phyloP scores from a whole-genome alignment of 202 grass and related monocot species.

The Bolboschoenoplectus hybrid region DNA sequence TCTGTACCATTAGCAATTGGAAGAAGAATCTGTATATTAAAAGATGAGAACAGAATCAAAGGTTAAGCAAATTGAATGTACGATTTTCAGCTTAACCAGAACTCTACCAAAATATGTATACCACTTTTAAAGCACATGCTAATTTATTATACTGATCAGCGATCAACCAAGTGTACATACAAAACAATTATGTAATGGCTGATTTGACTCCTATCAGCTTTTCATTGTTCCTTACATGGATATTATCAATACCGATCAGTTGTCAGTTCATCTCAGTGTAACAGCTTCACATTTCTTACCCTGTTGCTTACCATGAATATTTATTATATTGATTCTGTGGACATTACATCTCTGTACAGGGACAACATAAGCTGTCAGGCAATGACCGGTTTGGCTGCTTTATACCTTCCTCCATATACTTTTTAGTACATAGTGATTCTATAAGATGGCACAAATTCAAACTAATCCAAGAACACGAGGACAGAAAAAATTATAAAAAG shows the following conservation, averaged over 20 bases:
- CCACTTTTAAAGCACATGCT: not conserved
- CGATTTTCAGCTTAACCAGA: not conserved
- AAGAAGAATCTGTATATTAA: constrained; percentile 59
- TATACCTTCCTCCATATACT: not conserved
- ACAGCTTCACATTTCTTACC: not conserved
- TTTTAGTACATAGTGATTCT: not conserved
- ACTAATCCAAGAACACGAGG: not conserved
- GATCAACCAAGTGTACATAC: not conserved
- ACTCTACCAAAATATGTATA: not conserved
- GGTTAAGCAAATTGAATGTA: constrained; percentile 4
- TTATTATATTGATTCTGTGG: not conserved
- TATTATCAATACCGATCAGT: not conserved
- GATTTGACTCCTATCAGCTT: not conserved
- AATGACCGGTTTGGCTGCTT: not conserved
- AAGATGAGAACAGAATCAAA: not conserved
- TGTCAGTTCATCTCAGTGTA: not conserved
- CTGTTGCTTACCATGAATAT: constrained; percentile 6
- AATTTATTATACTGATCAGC: not conserved
- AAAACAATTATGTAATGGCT: not conserved
- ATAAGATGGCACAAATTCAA: not conserved
- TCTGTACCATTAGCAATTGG: constrained; percentile 66
- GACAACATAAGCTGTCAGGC: not conserved
- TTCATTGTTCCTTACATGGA: not conserved
- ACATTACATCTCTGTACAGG: not conserved
- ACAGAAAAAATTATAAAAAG: not conserved